Evolutionary conservation across 441 rosid species (phyloP).

Genomic region (Daphne laureola): DNA sequence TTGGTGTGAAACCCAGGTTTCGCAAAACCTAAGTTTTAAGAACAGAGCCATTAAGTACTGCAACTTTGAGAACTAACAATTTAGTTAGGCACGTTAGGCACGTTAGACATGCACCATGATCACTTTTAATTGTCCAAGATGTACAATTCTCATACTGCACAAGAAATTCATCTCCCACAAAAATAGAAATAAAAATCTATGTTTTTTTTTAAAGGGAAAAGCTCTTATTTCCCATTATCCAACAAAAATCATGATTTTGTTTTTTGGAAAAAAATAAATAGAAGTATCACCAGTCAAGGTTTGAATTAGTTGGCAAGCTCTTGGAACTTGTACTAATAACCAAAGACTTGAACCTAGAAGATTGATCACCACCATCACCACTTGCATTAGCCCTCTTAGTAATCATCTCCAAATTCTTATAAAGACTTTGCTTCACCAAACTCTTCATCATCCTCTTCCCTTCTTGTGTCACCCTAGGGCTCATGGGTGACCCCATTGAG

Average conservation of each 20-base stretch:
- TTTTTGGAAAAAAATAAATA: background rate
- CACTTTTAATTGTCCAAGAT: too few relatives aligned
- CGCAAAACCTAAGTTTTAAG: too few relatives aligned
- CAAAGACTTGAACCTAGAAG: constrained; percentile 49
- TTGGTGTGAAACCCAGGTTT: too few relatives aligned
- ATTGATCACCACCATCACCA: constrained; percentile 16
- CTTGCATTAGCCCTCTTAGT: constrained; percentile 51
- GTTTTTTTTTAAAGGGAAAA: too few relatives aligned
- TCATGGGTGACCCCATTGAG: constrained; percentile 51
- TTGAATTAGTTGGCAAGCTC: constrained; percentile 60
- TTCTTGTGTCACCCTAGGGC: constrained; percentile 42
- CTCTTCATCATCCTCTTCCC: constrained; percentile 73
- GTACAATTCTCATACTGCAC: constrained; percentile 24
- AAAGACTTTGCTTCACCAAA: constrained; percentile 76
- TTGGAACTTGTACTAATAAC: constrained; percentile 76
- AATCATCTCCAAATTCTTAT: constrained; percentile 87
- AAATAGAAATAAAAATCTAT: too few relatives aligned
- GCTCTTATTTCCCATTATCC: background rate
- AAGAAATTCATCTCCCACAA: constrained; percentile 9
- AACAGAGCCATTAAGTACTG: too few relatives aligned
- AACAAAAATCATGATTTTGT: constrained; percentile 5
- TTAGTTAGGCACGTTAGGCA: too few relatives aligned
- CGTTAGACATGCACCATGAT: too few relatives aligned
- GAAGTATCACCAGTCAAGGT: background rate
- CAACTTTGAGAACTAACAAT: too few relatives aligned